Evolutionary conservation across 768 basidiomycete species (phyloP).

Genomic region (Podaxis mareebaensis): DNA sequence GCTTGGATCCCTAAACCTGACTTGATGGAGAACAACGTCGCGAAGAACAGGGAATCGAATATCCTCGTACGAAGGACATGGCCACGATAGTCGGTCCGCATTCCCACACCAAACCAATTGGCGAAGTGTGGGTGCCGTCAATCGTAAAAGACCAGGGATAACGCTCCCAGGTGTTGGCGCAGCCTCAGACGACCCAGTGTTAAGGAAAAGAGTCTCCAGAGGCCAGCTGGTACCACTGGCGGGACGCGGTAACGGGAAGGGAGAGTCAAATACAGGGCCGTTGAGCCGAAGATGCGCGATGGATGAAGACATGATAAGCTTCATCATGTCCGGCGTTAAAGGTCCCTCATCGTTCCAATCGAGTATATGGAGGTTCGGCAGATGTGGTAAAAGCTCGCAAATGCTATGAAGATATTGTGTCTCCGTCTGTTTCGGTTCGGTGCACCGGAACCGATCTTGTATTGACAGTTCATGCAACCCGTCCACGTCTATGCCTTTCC

Average conservation of each 20-base stretch:
- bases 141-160: constrained; percentile 15
- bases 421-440: neutral
- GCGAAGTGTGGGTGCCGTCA: constrained; percentile 20
- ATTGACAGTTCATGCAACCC: neutral
- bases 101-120: constrained; percentile 24
- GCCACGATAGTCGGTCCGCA: constrained; percentile 8
- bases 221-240: neutral
- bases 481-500: constrained; percentile 1
- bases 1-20: constrained; percentile 6
- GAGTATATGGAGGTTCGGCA: constrained; percentile 29
- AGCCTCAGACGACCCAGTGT: constrained; percentile 15
- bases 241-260: neutral
- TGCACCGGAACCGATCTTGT: neutral
- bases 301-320: constrained; percentile 19
- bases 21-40: constrained; percentile 20
- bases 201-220: constrained; percentile 21
- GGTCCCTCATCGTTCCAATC: constrained; percentile 24
- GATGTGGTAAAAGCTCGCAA: constrained; percentile 18
- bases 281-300: constrained; percentile 27
- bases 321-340: constrained; percentile 18
- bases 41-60: constrained; percentile 24
- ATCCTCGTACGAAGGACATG: neutral
- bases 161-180: neutral
- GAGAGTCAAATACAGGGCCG: constrained; percentile 13
- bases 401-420: constrained; percentile 13